Conservation (phyloP, 139 green algal genomes). For the Micractinium conductrix region DNA sequence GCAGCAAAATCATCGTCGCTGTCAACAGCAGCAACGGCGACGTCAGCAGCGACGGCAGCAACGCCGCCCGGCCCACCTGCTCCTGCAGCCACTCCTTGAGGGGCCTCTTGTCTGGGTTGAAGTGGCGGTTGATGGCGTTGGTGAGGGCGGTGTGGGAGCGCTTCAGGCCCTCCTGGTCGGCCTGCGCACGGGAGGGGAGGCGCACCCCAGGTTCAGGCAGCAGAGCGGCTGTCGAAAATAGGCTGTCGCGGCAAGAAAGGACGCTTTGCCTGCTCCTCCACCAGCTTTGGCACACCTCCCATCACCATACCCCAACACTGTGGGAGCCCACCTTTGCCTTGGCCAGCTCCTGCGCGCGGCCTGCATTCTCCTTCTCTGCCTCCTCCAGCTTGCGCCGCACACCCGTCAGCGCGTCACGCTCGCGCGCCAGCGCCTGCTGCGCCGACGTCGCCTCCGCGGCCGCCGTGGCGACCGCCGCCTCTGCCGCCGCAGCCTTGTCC, state of each 20-base stretch:
- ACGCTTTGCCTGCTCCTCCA: too few relatives aligned
- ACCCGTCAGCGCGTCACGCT: background rate
- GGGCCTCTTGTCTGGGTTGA: constrained; percentile 40
- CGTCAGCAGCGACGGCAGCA: too few relatives aligned
- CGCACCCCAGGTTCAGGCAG: too few relatives aligned
- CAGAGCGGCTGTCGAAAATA: background rate
- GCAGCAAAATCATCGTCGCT: too few relatives aligned
- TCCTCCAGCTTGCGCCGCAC: constrained; percentile 17
- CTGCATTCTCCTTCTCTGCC: constrained; percentile 17
- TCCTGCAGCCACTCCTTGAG: constrained; percentile 19
- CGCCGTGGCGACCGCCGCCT: background rate
- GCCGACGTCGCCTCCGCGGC: background rate
- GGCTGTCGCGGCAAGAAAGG: background rate
- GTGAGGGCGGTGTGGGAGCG: background rate
- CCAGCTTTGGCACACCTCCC: too few relatives aligned
- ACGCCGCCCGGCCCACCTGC: too few relatives aligned
- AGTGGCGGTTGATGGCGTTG: constrained; percentile 8
- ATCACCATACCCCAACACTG: too few relatives aligned
- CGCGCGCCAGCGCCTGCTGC: background rate
- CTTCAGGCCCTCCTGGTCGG: background rate
- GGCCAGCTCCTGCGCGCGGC: constrained; percentile 2
- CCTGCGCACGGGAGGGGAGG: background rate
- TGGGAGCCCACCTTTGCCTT: constrained; percentile 8
- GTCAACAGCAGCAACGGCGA: too few relatives aligned
- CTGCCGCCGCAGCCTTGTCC: background rate